Percentiles rank a stretch among this genome's conserved stretches.
phyloP scores from a whole-genome alignment of 768 basidiomycete species.

The Sistotremastrum niveocremeum region DNA sequence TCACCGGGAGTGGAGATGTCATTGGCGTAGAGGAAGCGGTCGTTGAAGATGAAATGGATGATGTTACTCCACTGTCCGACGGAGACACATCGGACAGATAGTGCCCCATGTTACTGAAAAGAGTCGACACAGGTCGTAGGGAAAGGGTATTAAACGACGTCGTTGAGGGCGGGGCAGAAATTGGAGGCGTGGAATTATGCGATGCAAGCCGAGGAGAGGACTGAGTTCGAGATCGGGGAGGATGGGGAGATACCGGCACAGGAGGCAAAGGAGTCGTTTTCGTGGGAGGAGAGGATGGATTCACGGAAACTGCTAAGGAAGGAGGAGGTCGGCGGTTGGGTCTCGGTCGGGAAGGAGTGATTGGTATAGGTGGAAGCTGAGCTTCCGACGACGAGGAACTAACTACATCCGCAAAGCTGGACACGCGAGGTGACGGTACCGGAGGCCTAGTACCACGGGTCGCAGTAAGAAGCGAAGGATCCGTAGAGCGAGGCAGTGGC shows the following conservation, averaged over 20 bases:
- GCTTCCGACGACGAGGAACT: no score
- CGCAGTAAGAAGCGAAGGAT: background rate
- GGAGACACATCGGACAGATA: background rate
- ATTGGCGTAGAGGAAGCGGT: no score
- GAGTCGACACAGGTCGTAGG: constrained; percentile 61
- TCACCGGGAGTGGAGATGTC: constrained; percentile 9
- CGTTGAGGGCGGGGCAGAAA: constrained; percentile 54
- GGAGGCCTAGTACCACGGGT: no score
- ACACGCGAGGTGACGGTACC: no score
- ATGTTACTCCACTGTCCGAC: background rate
- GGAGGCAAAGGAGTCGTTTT: constrained; percentile 11
- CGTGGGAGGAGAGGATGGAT: constrained; percentile 2
- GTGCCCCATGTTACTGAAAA: constrained; percentile 38
- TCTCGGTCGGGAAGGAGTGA: background rate
- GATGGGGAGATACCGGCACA: constrained; percentile 4
- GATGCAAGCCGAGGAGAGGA: constrained; percentile 10
- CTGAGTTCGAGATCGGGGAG: constrained; percentile 4
- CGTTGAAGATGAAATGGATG: no score
- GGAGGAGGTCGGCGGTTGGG: constrained; percentile 16
- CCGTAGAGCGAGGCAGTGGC: background rate
- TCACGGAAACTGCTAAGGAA: constrained; percentile 25
- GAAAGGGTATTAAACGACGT: constrained; percentile 53
- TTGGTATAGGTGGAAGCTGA: background rate
- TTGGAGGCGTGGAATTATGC: constrained; percentile 18
- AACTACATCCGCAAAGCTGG: no score